phyloP scores from a whole-genome alignment of 2,329 filamentous ascomycete genomes.

The Neopestalotiopsis sp. region DNA sequence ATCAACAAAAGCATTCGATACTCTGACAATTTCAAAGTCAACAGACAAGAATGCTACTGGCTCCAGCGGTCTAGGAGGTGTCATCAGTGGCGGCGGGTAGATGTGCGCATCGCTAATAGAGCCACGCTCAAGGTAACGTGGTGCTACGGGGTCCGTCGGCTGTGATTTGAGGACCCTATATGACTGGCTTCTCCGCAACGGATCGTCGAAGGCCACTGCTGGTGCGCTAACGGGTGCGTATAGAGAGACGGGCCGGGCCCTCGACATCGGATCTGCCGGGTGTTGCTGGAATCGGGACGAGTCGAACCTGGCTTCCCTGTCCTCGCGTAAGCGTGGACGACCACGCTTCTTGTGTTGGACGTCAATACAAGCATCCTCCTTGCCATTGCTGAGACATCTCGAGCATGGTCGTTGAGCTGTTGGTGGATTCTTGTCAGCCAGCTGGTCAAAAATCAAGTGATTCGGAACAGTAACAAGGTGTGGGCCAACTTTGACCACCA shows the following conservation, averaged over 20 bases:
- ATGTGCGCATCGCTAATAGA: constrained; percentile 53
- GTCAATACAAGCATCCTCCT: constrained; percentile 80
- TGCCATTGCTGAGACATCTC: constrained; percentile 77
- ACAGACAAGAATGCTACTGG: constrained; percentile 63
- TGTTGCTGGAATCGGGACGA: constrained; percentile 48
- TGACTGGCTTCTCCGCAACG: constrained; percentile 50
- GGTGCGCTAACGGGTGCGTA: constrained; percentile 52
- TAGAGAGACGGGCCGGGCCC: constrained; percentile 53
- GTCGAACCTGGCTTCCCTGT: constrained; percentile 66
- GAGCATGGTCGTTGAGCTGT: constrained; percentile 78
- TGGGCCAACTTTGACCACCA: background rate
- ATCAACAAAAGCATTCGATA: constrained; percentile 60
- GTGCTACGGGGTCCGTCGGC: constrained; percentile 50
- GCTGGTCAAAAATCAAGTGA: background rate
- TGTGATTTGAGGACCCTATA: constrained; percentile 61
- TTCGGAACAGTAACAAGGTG: background rate
- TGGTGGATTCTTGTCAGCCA: constrained; percentile 31
- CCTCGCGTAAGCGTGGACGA: constrained; percentile 76
- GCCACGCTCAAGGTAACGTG: constrained; percentile 57
- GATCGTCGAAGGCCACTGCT: constrained; percentile 51
- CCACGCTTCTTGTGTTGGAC: constrained; percentile 88
- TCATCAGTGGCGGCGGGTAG: constrained; percentile 50
- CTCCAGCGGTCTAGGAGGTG: constrained; percentile 48
- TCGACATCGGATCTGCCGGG: constrained; percentile 48
- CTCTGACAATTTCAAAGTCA: constrained; percentile 62